Evolutionary conservation across 176 grass and related monocot genomes (phyloP).

Genomic region (Zea mays): DNA sequence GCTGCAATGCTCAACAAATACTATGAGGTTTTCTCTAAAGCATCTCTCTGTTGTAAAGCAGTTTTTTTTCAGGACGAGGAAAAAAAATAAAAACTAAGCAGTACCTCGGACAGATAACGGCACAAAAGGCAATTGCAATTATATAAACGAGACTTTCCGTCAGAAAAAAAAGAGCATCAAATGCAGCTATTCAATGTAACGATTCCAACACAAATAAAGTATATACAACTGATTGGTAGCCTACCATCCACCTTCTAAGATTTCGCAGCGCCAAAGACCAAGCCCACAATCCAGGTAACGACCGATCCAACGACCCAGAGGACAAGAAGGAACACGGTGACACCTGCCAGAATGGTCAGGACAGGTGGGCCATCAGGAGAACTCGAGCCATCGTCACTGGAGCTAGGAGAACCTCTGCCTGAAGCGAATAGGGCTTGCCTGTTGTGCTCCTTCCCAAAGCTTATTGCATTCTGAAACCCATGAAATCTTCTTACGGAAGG

Average conservation of each 20-base stretch:
- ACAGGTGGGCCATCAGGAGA: constrained; percentile 55
- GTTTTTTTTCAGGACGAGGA: not conserved
- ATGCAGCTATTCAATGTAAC: constrained; percentile 4
- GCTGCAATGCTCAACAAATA: not conserved
- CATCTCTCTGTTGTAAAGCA: not conserved
- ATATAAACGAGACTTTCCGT: not conserved
- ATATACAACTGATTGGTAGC: constrained; percentile 25
- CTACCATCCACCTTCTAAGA: constrained; percentile 36
- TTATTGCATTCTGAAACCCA: constrained; percentile 32
- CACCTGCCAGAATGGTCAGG: constrained; percentile 61
- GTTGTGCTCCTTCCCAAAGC: not conserved
- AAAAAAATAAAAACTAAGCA: constrained; percentile 10
- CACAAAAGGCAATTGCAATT: not conserved
- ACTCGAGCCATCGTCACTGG: constrained; percentile 19
- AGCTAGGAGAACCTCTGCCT: constrained; percentile 32
- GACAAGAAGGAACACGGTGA: constrained; percentile 66
- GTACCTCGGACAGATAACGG: not conserved
- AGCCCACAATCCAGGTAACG: constrained; percentile 60
- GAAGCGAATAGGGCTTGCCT: constrained; percentile 42
- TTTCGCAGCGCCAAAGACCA: constrained; percentile 54
- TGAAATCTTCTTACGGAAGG: constrained; percentile 2
- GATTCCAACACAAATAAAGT: not conserved
- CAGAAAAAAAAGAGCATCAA: not conserved
- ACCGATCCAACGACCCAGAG: constrained; percentile 58
- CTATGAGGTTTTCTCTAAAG: not conserved